These are phyloP conservation scores for Hydnomerulius pinastri DNA, from an alignment of 768 basidiomycete genomes.

Conservation along the genomic window DNA sequence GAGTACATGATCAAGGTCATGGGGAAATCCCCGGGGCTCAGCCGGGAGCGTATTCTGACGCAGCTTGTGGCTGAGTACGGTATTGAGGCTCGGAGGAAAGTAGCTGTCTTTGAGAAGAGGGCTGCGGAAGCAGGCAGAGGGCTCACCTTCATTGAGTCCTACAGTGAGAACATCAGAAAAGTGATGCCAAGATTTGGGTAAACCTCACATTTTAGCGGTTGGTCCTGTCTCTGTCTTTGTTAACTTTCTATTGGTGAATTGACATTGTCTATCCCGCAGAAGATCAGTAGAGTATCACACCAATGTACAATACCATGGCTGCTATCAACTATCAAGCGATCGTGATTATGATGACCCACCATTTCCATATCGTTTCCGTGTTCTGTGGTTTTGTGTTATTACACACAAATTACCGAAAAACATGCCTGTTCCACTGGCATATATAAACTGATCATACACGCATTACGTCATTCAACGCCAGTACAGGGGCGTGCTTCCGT, in stretches of 20 bases:
- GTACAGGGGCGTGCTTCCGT: conserved; percentile 36
- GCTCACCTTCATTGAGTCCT: not conserved
- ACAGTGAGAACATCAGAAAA: not conserved
- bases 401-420: not conserved
- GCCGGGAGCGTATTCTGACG: not conserved
- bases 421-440: not conserved
- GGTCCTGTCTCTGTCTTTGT: too few species aligned
- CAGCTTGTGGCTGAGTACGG: not conserved
- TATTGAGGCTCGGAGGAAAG: not conserved
- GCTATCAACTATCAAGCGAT: too few species aligned
- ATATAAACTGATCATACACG: not conserved
- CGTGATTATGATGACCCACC: too few species aligned
- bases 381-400: not conserved
- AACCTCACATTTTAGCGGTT: too few species aligned
- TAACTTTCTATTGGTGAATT: too few species aligned
- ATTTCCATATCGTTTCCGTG: not conserved
- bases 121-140: not conserved
- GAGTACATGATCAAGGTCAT: not conserved
- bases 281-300: too few species aligned
- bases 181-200: not conserved
- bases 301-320: too few species aligned
- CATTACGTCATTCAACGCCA: conserved; percentile 32
- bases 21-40: not conserved
- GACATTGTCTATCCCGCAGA: too few species aligned
- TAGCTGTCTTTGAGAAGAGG: not conserved